Percentiles rank a stretch among this genome's conserved stretches.
Evolutionary conservation across 2,329 filamentous ascomycete species (phyloP).

Genomic region (Botrytis hyacinthi): DNA sequence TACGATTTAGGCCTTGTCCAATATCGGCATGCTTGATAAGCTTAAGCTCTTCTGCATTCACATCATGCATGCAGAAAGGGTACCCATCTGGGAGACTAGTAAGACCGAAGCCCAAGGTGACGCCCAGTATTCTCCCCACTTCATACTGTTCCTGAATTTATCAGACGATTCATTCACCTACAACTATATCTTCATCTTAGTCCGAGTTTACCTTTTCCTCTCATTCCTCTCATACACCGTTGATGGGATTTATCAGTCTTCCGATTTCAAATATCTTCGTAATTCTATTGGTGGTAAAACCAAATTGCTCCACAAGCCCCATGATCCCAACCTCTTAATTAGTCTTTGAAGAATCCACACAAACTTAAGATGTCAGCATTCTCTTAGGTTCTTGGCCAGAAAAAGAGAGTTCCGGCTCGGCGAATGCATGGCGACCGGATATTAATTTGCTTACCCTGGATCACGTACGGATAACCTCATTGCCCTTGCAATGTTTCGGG

Average conservation of each 20-base stretch:
- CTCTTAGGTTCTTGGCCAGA: neutral
- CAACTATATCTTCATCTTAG: neutral
- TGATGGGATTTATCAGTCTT: neutral
- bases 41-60: neutral
- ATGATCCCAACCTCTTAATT: constrained; percentile 1
- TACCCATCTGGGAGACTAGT: neutral
- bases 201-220: neutral
- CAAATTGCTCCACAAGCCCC: neutral
- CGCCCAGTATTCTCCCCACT: neutral
- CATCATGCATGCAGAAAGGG: neutral
- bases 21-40: neutral
- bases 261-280: neutral
- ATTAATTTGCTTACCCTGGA: neutral
- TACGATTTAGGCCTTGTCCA: neutral
- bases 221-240: neutral
- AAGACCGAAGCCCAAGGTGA: neutral
- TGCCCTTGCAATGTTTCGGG: neutral
- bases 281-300: constrained; percentile 1
- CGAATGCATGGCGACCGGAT: neutral
- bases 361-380: neutral
- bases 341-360: neutral
- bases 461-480: neutral
- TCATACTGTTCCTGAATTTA: neutral
- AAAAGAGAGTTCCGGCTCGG: neutral
- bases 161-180: neutral